These are phyloP conservation scores for Globisporangium uncinulatum DNA, from an alignment of 352 stramenopile genomes.

Conservation along the genomic window DNA sequence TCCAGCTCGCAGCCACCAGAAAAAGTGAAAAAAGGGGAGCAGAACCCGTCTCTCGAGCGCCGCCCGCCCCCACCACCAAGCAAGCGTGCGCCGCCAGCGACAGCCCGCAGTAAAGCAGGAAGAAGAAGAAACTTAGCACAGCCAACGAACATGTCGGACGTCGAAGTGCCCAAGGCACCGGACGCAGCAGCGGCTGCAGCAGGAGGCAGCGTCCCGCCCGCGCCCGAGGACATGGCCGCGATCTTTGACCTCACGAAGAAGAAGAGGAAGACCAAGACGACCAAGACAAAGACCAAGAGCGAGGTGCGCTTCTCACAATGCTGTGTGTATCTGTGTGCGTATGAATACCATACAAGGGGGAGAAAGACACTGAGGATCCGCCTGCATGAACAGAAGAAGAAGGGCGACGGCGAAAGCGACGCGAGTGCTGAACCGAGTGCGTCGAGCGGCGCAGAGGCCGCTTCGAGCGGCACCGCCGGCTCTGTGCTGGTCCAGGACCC, in stretches of 20 bases:
- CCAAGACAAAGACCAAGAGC: conserved; percentile 91
- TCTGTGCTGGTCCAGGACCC: conserved; percentile 81
- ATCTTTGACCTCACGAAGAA: conserved; percentile 90
- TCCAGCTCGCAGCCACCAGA: too few species aligned
- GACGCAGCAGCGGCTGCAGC: too few species aligned
- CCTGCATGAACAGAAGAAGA: too few species aligned
- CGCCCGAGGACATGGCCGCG: conserved; percentile 80
- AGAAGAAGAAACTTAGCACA: conserved; percentile 2
- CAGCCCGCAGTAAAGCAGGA: conserved; percentile 5
- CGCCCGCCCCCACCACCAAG: conserved; percentile 19
- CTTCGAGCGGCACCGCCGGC: conserved; percentile 21
- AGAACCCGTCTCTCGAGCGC: conserved; percentile 3
- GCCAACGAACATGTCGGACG: conserved; percentile 41
- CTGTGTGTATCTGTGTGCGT: conserved; percentile 14
- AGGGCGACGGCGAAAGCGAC: conserved; percentile 32
- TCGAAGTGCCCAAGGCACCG: conserved; percentile 30
- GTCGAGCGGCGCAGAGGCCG: conserved; percentile 12
- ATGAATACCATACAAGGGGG: background rate
- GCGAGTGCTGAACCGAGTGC: conserved; percentile 15
- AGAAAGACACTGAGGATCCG: too few species aligned
- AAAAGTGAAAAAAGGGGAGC: too few species aligned
- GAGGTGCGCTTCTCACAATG: conserved; percentile 43
- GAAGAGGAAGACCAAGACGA: conserved; percentile 92
- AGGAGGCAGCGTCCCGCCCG: conserved; percentile 48
- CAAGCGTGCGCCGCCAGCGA: too few species aligned